phyloP scores from a whole-genome alignment of 129 eudicot species.

The Calendula officinalis region DNA sequence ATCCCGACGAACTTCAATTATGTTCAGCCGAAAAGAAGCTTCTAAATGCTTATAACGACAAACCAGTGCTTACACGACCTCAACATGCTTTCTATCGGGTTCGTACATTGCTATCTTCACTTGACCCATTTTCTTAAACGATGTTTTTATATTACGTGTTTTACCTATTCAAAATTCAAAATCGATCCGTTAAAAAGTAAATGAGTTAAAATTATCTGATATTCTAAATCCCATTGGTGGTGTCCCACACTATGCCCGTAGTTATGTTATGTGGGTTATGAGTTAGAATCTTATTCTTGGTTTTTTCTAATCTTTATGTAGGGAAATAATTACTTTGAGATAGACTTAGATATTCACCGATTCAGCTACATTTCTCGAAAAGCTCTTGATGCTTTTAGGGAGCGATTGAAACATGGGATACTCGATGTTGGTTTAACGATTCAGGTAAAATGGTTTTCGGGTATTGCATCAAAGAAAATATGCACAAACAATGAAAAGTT shows the following conservation, averaged over 20 bases:
- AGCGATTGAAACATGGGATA: slow-evolving; percentile 55
- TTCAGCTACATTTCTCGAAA: slow-evolving; percentile 78
- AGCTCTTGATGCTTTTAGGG: slow-evolving; percentile 72
- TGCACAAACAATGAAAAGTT: neutral
- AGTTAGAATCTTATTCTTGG: neutral
- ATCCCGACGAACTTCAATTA: slow-evolving; percentile 80
- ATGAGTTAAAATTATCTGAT: neutral
- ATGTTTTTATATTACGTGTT: neutral
- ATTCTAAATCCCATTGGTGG: neutral
- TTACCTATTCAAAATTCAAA: too few relatives aligned
- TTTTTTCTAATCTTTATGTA: slow-evolving; percentile 12
- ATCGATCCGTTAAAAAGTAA: too few relatives aligned
- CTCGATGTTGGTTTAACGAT: slow-evolving; percentile 75
- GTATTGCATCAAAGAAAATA: neutral
- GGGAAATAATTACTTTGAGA: slow-evolving; percentile 73
- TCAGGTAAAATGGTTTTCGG: slow-evolving; percentile 41
- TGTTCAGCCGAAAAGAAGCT: slow-evolving; percentile 76
- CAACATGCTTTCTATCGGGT: slow-evolving; percentile 76
- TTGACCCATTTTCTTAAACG: too few relatives aligned
- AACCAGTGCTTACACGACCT: slow-evolving; percentile 89
- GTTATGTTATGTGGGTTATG: neutral
- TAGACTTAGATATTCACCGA: slow-evolving; percentile 77
- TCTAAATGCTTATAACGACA: slow-evolving; percentile 69
- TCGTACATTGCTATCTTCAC: neutral
- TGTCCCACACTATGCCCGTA: neutral